Base-by-base conservation (phyloP, 2,329 filamentous ascomycete species). In the Lachnellula cervina region DNA sequence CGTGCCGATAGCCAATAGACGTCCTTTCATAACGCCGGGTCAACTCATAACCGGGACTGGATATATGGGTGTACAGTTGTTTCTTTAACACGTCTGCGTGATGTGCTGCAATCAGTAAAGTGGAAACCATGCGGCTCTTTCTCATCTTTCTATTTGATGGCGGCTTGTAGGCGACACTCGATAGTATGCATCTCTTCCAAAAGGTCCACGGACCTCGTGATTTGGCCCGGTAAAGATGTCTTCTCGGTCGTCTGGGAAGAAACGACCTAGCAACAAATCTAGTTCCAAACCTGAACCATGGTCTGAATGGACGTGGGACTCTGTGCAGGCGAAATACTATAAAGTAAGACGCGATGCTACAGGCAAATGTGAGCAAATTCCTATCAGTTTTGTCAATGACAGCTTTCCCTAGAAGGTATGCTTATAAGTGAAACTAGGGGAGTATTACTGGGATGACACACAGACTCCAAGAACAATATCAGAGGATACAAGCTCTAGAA, bases 261-360 rank as follows among this genome's bases (percentile, higher is more conserved):
- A 4, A 40, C 28, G 42, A 44, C 44, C 9, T 42, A 21, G 35
- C 37, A 5, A 34, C 38, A 45, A 52, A 28, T 45, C 23, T n/a
- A 37, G 14, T n/a, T 25, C 17, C 17, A 45, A 13, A 17, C 35
- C 34, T 25, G 23, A 17, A 19, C 13, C 32, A 42, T 57, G 55
- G 55, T 54, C 55, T 19, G 51, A 54, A 7, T 57, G 55, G 55
- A 34, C 5, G 11, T 57, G 42, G 47, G 55, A 57, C 48, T 19
- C 19, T 19, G 14, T 28, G 4, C 19, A 28, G 11, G 11, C 5
- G 21, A 17, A 25, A 8, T 57, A 49, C 28, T 57, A 57, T 35
- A 42, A 43, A 21, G 32, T 25, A 6, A 40, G 55, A 25, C 19
- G 17, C 25, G 14, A 51, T 17, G 4, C 5, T 5, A 28, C 32